Evolutionary conservation across 2,329 filamentous ascomycete genomes (phyloP).

Genomic region (Scytalidium sp.): DNA sequence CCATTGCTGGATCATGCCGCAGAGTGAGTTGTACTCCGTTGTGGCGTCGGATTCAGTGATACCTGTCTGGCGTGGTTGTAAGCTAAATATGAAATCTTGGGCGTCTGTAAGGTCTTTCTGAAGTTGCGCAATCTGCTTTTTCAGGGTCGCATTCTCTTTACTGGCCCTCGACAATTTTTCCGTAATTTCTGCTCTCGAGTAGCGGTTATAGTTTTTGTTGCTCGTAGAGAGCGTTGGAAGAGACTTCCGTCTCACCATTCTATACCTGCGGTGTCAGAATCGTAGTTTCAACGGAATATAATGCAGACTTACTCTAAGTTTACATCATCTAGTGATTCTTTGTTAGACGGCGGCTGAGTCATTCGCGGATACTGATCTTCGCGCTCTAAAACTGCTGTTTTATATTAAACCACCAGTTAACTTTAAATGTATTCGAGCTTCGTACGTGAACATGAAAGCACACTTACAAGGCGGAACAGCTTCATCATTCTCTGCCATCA

Average conservation of each 20-base stretch:
- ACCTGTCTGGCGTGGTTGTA: conserved; percentile 6
- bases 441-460: background rate
- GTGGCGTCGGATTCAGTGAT: conserved; percentile 10
- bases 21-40: conserved; percentile 9
- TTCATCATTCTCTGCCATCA: background rate
- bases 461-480: background rate
- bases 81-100: conserved; percentile 11
- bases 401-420: background rate
- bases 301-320: background rate
- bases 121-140: background rate
- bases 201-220: background rate
- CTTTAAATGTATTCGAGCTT: background rate
- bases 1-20: conserved; percentile 8
- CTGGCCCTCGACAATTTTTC: background rate
- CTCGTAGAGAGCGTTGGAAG: background rate
- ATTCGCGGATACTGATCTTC: background rate
- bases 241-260: background rate
- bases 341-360: too few species aligned
- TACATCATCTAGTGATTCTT: too few species aligned
- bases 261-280: background rate
- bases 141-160: background rate
- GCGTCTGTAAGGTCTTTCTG: conserved; percentile 6
- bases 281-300: background rate
- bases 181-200: background rate
- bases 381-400: background rate